Base-by-base conservation (phyloP, 2,329 filamentous ascomycete genomes). In the Nemania serpens region DNA sequence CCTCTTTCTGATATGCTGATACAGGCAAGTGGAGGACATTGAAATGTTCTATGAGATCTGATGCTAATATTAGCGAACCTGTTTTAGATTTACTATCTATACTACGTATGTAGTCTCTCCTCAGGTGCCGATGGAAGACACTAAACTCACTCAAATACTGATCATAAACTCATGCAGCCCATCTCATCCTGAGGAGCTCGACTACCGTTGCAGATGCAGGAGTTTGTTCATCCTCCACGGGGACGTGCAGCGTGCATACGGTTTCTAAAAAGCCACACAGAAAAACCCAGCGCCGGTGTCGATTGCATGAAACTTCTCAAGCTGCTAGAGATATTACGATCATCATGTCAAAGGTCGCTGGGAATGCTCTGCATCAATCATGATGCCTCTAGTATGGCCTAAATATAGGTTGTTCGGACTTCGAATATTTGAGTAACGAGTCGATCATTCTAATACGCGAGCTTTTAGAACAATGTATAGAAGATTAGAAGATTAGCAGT, bases 291-390 rank as follows among this genome's bases (percentile, higher is more conserved):
- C 61, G 13, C 15, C 43, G 25, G 22, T 36, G 58, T 57, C 39
- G 58, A 57, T 55, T 60, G 57, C 57, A 63, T 63, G 61, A 63
- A 63, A 63, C 57, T 61, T 56, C 37, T 37, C 47, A 41, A 51
- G 45, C 37, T 61, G 42, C 57, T 34, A 15, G 22, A 58, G 50
- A 36, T 17, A 55, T 56, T 37, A 39, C 36, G 60, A 62, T 59
- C 56, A 47, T 18, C 47, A 43, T 37, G 17, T 18, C 12, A 37
- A 37, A 45, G 47, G 25, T 20, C 11, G 11, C 37, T n/a, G 53
- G 48, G 45, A 63, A 55, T 20, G 22, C 48, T 54, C 20, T 53
- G 48, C 57, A 60, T 60, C 48, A 53, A 57, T 47, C 48, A 54
- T 53, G 25, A 39, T 42, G 15, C 57, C 25, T 29, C 4, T 29